Evolutionary conservation across 2,329 filamentous ascomycete genomes (phyloP), one percentile per base, ranked within the genome.

Genomic region (Ophiostoma ulmi): DNA sequence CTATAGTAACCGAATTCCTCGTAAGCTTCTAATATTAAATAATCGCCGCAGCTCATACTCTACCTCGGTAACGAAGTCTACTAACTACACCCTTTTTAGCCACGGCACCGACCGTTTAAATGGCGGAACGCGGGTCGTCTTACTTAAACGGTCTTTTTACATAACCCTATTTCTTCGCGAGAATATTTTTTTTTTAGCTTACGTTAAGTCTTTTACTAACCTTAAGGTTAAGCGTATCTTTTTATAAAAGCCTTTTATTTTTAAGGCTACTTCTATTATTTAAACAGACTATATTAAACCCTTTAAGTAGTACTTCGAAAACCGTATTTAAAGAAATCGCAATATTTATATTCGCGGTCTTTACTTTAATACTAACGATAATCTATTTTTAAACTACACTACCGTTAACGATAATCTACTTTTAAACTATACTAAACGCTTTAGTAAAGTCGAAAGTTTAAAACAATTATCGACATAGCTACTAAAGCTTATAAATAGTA

Each of bases 301-400:
- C 61, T 87, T 98, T 39, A 94, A 97, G 74, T 94, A 97, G 80
- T 97, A 94, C 77, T 85, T 99, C 67, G 92, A 97, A 81, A 98
- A 98, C 77, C 91, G n/a, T n/a, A n/a, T n/a, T n/a, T n/a, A n/a
- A n/a, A n/a, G n/a, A n/a, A n/a, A n/a, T n/a, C n/a, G 93, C 72
- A 95, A 99, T 77, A 94, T 99, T 74, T 99, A 99, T 83, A 97
- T 99, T 74, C 92, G 95, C 73, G 96, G 96, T 26, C 90, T 99
- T 73, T 91, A 97, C 74, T 94, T 95, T 0, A 94, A 96, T 76
- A 99, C 94, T 0, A 94, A 96, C 68, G 95, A 99, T 77, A 91
- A 96, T 68, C 90, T 96, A 78, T 84, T 99, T n/a, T 87, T 91
- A 76, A 85, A 85, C 63, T 26, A 26, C 2, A 26, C 26, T 26